These are phyloP conservation scores for Neonectria faginata DNA, from an alignment of 2,329 filamentous ascomycete genomes.

Conservation along the genomic window DNA sequence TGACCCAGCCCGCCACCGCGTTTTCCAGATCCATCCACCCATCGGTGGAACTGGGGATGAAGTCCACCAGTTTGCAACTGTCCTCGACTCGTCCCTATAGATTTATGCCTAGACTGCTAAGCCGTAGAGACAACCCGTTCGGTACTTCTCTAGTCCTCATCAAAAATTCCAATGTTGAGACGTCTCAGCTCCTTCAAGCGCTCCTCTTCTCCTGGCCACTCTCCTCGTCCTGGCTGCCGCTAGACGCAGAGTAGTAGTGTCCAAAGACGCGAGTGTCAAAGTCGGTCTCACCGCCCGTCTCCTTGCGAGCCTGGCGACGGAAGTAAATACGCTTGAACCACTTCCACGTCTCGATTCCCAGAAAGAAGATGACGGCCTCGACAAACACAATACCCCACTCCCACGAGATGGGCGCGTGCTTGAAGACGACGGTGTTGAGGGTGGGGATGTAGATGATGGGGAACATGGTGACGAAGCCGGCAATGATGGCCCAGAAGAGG, in stretches of 20 bases:
- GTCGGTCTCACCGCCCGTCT: conserved; percentile 37
- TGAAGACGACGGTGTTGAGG: conserved; percentile 68
- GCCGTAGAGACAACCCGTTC: neutral
- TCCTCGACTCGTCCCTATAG: neutral
- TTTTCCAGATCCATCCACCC: neutral
- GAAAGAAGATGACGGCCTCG: conserved; percentile 66
- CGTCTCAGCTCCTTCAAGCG: neutral
- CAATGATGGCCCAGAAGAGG: conserved; percentile 70
- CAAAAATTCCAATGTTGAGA: neutral
- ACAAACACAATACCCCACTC: conserved; percentile 71
- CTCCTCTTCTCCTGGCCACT: conserved; percentile 3
- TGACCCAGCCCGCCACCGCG: neutral
- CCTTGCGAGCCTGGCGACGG: conserved; percentile 47
- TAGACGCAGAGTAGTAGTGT: conserved; percentile 44
- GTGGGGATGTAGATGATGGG: conserved; percentile 68
- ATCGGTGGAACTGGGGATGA: no score
- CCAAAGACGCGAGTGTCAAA: conserved; percentile 51
- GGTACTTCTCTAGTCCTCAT: no score
- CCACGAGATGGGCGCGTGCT: conserved; percentile 69
- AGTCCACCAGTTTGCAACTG: no score
- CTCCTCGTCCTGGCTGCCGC: conserved; percentile 38
- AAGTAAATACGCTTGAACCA: conserved; percentile 63
- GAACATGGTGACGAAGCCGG: conserved; percentile 60
- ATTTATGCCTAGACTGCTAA: neutral
- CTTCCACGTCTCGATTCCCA: conserved; percentile 69